These are phyloP conservation scores for Colletotrichum abscissum DNA, from an alignment of 2,329 filamentous ascomycete species.

Conservation along the genomic window DNA sequence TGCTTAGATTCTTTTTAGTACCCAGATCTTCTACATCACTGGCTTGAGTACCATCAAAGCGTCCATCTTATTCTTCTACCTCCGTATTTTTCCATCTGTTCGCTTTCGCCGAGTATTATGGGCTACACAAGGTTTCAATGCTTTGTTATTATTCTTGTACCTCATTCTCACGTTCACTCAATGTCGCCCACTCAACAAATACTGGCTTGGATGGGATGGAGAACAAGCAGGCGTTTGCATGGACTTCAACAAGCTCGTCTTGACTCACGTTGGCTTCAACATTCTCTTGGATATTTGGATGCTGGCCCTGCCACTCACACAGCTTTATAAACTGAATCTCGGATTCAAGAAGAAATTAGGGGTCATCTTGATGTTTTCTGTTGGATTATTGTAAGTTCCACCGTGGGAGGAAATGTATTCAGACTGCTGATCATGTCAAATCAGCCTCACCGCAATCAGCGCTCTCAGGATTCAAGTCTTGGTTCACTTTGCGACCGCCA, in stretches of 20 bases:
- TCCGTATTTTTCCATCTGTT: conserved; percentile 39
- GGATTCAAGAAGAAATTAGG: conserved; percentile 44
- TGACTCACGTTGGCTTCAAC: conserved; percentile 39
- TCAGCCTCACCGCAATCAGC: conserved; percentile 13
- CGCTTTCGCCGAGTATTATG: conserved; percentile 39
- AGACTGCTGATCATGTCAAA: background rate
- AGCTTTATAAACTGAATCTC: conserved; percentile 44
- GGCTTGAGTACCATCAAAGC: conserved; percentile 35
- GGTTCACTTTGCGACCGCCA: background rate
- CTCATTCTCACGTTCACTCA: conserved; percentile 42
- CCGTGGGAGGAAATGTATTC: too few species aligned
- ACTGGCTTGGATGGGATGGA: conserved; percentile 48
- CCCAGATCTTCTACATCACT: background rate
- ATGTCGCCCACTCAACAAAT: conserved; percentile 48
- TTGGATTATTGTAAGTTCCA: conserved; percentile 37
- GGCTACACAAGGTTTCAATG: conserved; percentile 39
- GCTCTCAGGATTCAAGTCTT: background rate
- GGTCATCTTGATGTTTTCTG: conserved; percentile 44
- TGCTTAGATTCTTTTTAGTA: background rate
- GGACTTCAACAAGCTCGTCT: conserved; percentile 44
- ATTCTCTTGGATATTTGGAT: conserved; percentile 46
- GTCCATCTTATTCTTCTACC: conserved; percentile 45
- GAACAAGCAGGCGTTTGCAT: conserved; percentile 42
- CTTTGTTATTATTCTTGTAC: conserved; percentile 41
- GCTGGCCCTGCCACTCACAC: conserved; percentile 45